A percentile compares a stretch with the other conserved stretches of the same genome.
Evolutionary conservation across 2,329 filamentous ascomycete genomes (phyloP).

Genomic region (Curvularia eragrostidis): DNA sequence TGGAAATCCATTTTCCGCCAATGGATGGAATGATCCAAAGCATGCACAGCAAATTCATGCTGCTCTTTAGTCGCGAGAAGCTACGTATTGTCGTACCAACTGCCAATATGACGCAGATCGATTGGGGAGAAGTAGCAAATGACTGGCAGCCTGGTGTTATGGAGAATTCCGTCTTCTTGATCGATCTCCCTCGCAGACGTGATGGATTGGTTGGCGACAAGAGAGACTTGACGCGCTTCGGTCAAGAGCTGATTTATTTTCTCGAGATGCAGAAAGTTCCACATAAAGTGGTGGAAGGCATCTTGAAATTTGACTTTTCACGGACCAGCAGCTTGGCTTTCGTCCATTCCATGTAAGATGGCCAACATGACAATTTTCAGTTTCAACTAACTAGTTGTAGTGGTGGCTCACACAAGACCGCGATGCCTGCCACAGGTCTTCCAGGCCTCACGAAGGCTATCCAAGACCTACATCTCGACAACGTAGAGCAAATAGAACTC

Average conservation of each 20-base stretch:
- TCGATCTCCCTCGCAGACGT: constrained; percentile 76
- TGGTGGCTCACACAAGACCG: constrained; percentile 43
- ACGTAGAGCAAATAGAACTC: constrained; percentile 63
- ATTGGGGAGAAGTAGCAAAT: constrained; percentile 83
- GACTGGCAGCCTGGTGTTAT: constrained; percentile 45
- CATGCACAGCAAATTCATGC: constrained; percentile 95
- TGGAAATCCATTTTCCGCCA: constrained; percentile 78
- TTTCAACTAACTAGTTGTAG: constrained; percentile 24
- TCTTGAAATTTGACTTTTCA: constrained; percentile 82
- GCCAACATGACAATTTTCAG: background rate
- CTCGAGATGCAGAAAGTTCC: constrained; percentile 71
- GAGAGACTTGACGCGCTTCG: constrained; percentile 63
- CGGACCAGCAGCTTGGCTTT: constrained; percentile 76
- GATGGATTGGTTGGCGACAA: constrained; percentile 31
- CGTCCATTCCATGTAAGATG: constrained; percentile 80
- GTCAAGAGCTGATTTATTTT: constrained; percentile 73
- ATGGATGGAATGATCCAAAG: constrained; percentile 74
- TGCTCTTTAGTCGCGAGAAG: constrained; percentile 78
- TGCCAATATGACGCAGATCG: constrained; percentile 82
- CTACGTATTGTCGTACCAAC: constrained; percentile 84
- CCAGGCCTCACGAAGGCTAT: constrained; percentile 75
- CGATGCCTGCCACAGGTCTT: constrained; percentile 68
- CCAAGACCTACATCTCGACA: constrained; percentile 31
- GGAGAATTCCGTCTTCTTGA: constrained; percentile 75
- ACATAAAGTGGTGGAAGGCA: constrained; percentile 68